Conservation (phyloP, 2,329 filamentous ascomycete species). For the Colletotrichum aenigma region DNA sequence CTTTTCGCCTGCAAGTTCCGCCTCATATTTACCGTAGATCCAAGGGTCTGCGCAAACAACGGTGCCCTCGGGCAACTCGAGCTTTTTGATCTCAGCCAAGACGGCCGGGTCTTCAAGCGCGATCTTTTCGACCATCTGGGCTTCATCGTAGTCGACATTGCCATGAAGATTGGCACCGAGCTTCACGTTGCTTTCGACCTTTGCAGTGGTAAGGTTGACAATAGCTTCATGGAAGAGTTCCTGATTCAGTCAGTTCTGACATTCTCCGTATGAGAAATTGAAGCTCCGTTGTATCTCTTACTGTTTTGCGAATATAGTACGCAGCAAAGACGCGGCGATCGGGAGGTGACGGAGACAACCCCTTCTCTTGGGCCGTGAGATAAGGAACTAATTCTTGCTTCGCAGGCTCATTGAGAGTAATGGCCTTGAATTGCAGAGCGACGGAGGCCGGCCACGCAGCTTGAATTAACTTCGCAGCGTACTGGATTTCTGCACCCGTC, state of each 20-base stretch:
- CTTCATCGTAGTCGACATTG: slow-evolving; percentile 64
- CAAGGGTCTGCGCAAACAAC: slow-evolving; percentile 57
- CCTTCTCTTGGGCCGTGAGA: slow-evolving; percentile 51
- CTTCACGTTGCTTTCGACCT: slow-evolving; percentile 61
- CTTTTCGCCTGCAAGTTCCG: background rate
- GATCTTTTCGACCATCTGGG: slow-evolving; percentile 60
- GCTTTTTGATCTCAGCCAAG: slow-evolving; percentile 63
- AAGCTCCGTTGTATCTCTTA: slow-evolving; percentile 33
- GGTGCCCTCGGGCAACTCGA: slow-evolving; percentile 64
- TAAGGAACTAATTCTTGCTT: slow-evolving; percentile 57
- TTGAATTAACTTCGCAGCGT: slow-evolving; percentile 52
- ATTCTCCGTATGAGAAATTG: background rate
- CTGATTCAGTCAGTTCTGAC: slow-evolving; percentile 32
- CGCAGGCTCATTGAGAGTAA: slow-evolving; percentile 63
- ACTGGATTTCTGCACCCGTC: slow-evolving; percentile 59
- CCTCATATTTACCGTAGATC: background rate
- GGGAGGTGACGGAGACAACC: slow-evolving; percentile 33
- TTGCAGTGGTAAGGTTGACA: slow-evolving; percentile 53
- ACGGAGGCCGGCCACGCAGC: slow-evolving; percentile 58
- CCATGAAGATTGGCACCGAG: slow-evolving; percentile 63
- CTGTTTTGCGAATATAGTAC: slow-evolving; percentile 65
- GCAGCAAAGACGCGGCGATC: slow-evolving; percentile 58
- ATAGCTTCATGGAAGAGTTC: slow-evolving; percentile 67
- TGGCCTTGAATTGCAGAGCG: slow-evolving; percentile 64
- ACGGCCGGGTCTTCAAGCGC: slow-evolving; percentile 61